Evolutionary conservation across 2,329 filamentous ascomycete genomes (phyloP), one percentile per base, ranked within the genome.

Genomic region (Aspergillus spinulosporus): DNA sequence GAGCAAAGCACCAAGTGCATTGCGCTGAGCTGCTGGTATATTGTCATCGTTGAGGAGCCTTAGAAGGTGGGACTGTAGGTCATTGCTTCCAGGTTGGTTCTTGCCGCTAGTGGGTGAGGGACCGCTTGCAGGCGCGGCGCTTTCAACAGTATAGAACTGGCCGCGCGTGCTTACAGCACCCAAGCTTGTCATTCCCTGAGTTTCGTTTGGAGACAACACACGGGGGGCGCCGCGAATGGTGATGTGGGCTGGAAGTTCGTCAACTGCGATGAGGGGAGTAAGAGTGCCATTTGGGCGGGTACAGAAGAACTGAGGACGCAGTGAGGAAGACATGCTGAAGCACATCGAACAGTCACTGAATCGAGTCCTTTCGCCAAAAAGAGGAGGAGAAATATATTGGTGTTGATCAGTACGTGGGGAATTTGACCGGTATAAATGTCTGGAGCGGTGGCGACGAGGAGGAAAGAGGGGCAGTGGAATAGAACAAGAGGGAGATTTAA

Each of bases 201-300:
- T 77, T 2, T 78, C 73, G 32, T 65, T 65, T 8, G 68, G 56
- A 42, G 62, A 64, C 8, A 80, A 57, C 5, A 52, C 64, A 12
- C 75, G 72, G 47, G 76, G 64, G n/a, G 75, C 66, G 9, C 71
- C 74, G 31, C 66, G 67, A 49, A 80, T 68, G 3, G 61, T 60
- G 39, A 80, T 49, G 21, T 66, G 61, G 2, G 64, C 26, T 2
- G 77, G 76, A 1, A 80, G 66, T 59, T 80, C 78, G 58, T 80
- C 78, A 4, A 78, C 62, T 5, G 77, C 73, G 43, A 80, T 66
- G 9, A 80, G 69, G 4, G 77, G 75, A 14, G 72, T 73, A 43
- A 77, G 57, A 5, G 64, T 66, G 31, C 75, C 74, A 63, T 76
- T 71, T 39, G 72, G 69, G 36, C 77, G 75, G 37, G 72, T 66